Percentiles rank a stretch among this genome's conserved stretches.
Evolutionary conservation across 768 basidiomycete species (phyloP).

Genomic region (Leucocoprinus leucothites): DNA sequence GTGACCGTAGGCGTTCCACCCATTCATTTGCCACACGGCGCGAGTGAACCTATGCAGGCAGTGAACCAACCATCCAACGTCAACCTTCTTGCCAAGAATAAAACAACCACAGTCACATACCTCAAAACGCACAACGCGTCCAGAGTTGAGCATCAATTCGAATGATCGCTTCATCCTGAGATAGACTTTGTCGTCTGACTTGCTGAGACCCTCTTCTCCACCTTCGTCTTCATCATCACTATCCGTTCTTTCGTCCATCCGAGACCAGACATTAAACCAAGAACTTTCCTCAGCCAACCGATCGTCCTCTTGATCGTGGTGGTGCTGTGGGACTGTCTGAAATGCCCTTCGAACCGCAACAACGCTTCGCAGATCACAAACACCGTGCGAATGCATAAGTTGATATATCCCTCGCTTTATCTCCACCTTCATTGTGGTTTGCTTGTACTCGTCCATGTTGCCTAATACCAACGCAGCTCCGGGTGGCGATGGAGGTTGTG

Average conservation of each 20-base stretch:
- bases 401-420: constrained; percentile 61
- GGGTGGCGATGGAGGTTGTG: constrained; percentile 71
- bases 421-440: constrained; percentile 48
- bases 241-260: constrained; percentile 34
- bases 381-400: constrained; percentile 61
- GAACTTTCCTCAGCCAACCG: constrained; percentile 27
- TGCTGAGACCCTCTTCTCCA: constrained; percentile 51
- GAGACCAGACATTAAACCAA: constrained; percentile 30
- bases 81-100: background rate
- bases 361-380: constrained; percentile 72
- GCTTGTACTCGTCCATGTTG: constrained; percentile 25
- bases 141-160: constrained; percentile 69
- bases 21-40: constrained; percentile 74
- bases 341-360: constrained; percentile 61
- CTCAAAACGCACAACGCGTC: constrained; percentile 74
- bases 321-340: constrained; percentile 36
- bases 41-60: constrained; percentile 54
- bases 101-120: constrained; percentile 33
- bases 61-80: background rate
- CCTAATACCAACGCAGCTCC: constrained; percentile 34
- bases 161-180: constrained; percentile 68
- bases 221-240: constrained; percentile 66
- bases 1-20: constrained; percentile 71
- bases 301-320: constrained; percentile 31
- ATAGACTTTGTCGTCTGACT: constrained; percentile 37